Percentiles rank a stretch among this genome's conserved stretches.
Conservation (phyloP, 2,329 filamentous ascomycete genomes). For the Fonsecaea pugnacius region DNA sequence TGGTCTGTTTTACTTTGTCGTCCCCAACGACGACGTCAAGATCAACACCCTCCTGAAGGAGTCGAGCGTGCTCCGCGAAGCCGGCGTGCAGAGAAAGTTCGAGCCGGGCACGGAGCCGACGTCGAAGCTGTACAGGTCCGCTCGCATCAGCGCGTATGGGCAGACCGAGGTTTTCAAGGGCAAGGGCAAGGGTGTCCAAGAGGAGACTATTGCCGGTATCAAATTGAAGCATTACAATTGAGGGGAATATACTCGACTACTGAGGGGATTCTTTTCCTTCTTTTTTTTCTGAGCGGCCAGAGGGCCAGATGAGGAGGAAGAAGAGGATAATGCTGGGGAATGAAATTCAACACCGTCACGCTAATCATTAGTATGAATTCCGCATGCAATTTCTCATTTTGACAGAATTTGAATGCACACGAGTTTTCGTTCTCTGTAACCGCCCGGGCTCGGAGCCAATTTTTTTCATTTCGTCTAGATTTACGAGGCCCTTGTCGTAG, state of each 20-base stretch:
- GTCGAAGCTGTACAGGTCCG: conserved; percentile 8
- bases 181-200: conserved; percentile 6
- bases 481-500: too few species aligned
- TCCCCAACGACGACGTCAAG: conserved; percentile 50
- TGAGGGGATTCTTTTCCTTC: neutral
- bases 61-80: conserved; percentile 4
- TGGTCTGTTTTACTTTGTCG: conserved; percentile 19
- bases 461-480: too few species aligned
- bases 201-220: conserved; percentile 14
- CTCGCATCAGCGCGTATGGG: conserved; percentile 3
- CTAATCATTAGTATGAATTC: too few species aligned
- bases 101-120: conserved; percentile 9
- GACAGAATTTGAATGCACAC: too few species aligned
- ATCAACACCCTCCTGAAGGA: conserved; percentile 33
- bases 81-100: conserved; percentile 15
- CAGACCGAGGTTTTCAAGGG: conserved; percentile 6
- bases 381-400: too few species aligned
- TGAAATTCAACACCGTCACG: too few species aligned
- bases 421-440: too few species aligned
- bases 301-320: too few species aligned
- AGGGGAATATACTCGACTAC: neutral
- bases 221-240: conserved; percentile 18
- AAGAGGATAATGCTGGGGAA: too few species aligned
- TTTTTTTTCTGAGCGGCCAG: too few species aligned
- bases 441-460: too few species aligned